Evolutionary conservation across 176 grass and related monocot genomes (phyloP), one percentile per base, ranked within the genome.

Genomic region (Eleusine indica): DNA sequence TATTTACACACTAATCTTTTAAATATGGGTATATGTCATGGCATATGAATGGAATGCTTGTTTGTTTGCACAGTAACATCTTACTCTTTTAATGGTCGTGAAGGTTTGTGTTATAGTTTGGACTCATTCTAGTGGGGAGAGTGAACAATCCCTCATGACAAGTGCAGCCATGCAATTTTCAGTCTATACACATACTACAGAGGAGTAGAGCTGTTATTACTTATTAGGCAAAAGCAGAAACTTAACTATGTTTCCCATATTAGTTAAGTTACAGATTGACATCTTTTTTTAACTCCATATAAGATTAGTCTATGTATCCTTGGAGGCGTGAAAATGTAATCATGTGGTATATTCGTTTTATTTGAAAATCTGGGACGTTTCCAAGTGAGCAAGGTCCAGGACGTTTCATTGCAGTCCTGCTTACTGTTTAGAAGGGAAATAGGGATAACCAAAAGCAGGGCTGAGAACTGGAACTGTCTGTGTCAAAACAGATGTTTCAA

Each of bases 81-180:
- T 70, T 69, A 3, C 69, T 60, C 12, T 89, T 28, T 65, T 64
- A 76, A 71, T 81, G 22, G 53, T 62, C 70, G n/a, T 6, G 30
- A 62, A n/a, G 43, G 51, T 5, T 68, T 0, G 46, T 28, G 6
- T 32, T 80, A 32, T 75, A 74, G 3, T 49, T 40, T 21, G 5
- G 37, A 44, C 48, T 7, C 3, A 21, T 77, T 76, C 57, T 30
- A 11, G 71, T 22, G 17, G 46, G 47, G 43, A 47, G n/a, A 64
- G 7, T 63, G 44, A 61, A 43, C 21, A 64, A 71, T 65, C 48
- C 66, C 46, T 56, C 48, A 70, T 80, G 13, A 22, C 44, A 62
- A 3, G 39, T 58, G 60, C 51, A 69, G 3, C 39, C 69, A 65
- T 48, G n/a, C 3, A 70, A 18, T 64, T 82, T 9, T 22, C 22